Conservation (phyloP, 2,329 filamentous ascomycete species). For the Ascochyta koolunga region DNA sequence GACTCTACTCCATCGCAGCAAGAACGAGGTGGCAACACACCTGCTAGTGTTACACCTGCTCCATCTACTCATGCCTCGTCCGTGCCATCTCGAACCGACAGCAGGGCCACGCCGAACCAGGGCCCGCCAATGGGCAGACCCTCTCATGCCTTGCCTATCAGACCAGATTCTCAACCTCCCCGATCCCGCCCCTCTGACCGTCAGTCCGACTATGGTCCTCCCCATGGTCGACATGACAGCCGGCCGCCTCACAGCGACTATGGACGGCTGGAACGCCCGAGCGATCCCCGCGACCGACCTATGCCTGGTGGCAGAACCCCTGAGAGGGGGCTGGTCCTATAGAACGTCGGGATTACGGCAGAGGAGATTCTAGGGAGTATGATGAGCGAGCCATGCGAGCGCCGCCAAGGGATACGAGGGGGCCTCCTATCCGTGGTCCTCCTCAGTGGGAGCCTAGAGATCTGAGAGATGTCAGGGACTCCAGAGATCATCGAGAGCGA, state of each 20-base stretch:
- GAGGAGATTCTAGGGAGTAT: constrained; percentile 42
- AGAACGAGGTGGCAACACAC: constrained; percentile 20
- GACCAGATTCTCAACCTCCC: constrained; percentile 64
- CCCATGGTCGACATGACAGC: constrained; percentile 41
- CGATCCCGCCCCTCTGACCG: constrained; percentile 45
- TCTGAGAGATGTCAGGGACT: constrained; percentile 35
- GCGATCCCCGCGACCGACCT: constrained; percentile 48
- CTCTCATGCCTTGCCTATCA: constrained; percentile 59
- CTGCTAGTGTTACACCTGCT: constrained; percentile 8
- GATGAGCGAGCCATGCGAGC: constrained; percentile 45
- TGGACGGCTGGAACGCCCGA: constrained; percentile 53
- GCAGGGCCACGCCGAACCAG: constrained; percentile 36
- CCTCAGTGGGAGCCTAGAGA: constrained; percentile 37
- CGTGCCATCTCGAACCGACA: constrained; percentile 41
- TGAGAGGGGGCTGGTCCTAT: constrained; percentile 30
- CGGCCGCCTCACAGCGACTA: constrained; percentile 48
- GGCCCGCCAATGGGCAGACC: constrained; percentile 31
- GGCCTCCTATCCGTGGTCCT: constrained; percentile 29
- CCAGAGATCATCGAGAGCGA: constrained; percentile 38
- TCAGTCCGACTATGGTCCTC: constrained; percentile 29
- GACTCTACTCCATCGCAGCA: constrained; percentile 22
- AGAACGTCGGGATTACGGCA: constrained; percentile 43
- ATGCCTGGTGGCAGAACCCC: constrained; percentile 44
- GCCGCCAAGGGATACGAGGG: constrained; percentile 37
- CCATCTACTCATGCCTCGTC: constrained; percentile 25